A percentile compares a stretch with the other conserved stretches of the same genome.
Evolutionary conservation across 352 stramenopile genomes (phyloP).

Genomic region (Pythium apleroticum): DNA sequence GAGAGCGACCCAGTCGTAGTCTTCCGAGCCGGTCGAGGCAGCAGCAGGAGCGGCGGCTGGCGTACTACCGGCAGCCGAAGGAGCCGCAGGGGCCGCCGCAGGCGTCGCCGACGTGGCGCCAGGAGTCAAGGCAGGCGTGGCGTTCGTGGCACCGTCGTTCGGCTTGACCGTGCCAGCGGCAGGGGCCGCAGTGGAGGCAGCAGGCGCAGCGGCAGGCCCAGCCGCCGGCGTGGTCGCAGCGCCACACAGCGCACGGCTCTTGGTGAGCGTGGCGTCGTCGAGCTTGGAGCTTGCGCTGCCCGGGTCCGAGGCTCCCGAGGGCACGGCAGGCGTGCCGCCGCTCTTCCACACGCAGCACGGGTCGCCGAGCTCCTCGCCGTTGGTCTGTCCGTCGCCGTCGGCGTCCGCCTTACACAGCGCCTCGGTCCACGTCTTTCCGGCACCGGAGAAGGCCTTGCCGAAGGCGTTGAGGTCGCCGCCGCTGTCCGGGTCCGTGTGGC

Average conservation of each 20-base stretch:
- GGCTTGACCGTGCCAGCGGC: conserved; percentile 23
- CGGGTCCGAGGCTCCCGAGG: conserved; percentile 23
- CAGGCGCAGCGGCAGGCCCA: background rate
- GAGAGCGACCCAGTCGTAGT: conserved; percentile 21
- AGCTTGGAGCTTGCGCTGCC: conserved; percentile 26
- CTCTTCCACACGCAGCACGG: conserved; percentile 44
- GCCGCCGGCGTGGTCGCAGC: background rate
- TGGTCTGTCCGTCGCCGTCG: conserved; percentile 54
- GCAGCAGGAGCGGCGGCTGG: background rate
- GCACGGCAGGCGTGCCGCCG: conserved; percentile 17
- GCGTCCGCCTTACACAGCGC: conserved; percentile 47
- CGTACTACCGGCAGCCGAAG: background rate
- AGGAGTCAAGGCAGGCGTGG: conserved; percentile 18
- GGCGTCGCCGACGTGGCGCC: background rate
- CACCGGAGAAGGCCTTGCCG: conserved; percentile 33
- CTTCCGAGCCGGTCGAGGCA: conserved; percentile 2
- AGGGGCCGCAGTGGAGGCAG: background rate
- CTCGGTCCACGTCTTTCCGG: conserved; percentile 28
- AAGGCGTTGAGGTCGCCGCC: conserved; percentile 32
- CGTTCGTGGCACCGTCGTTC: conserved; percentile 14
- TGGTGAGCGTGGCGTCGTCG: conserved; percentile 17
- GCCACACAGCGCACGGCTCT: conserved; percentile 11
- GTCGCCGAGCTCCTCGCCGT: conserved; percentile 63
- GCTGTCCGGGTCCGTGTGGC: conserved; percentile 19
- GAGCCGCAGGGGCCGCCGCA: background rate